These are phyloP conservation scores for Sporobolus alterniflorus DNA, from an alignment of 202 grass and related monocot genomes.

Conservation along the genomic window DNA sequence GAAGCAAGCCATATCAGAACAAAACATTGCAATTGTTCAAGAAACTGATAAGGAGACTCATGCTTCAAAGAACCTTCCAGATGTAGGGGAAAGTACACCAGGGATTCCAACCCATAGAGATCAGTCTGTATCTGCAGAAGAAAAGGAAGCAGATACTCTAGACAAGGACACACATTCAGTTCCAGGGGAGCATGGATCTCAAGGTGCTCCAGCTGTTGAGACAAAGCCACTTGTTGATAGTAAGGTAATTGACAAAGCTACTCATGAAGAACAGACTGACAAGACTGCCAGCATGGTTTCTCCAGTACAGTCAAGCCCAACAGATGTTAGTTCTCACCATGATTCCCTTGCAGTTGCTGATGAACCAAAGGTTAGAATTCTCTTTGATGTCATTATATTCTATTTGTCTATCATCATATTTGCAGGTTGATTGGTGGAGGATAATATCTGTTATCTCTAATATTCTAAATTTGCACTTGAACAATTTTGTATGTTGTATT, in stretches of 20 bases:
- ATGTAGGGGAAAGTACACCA: constrained; percentile 2
- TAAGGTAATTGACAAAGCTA: constrained; percentile 40
- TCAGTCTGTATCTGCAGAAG: constrained; percentile 24
- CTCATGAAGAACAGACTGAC: constrained; percentile 45
- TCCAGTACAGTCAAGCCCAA: constrained; percentile 40
- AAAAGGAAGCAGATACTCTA: constrained; percentile 46
- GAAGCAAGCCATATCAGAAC: constrained; percentile 24
- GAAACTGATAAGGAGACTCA: constrained; percentile 24
- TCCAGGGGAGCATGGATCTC: constrained; percentile 42
- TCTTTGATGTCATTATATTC: constrained; percentile 23
- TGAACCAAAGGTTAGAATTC: constrained; percentile 55
- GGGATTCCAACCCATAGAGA: constrained; percentile 39
- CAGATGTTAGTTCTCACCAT: constrained; percentile 33
- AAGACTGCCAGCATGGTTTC: constrained; percentile 22
- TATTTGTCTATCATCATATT: no score
- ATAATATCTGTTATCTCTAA: no score
- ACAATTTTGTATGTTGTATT: no score
- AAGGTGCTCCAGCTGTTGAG: constrained; percentile 42
- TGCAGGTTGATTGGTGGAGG: no score
- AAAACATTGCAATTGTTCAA: constrained; percentile 49
- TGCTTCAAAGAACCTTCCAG: constrained; percentile 38
- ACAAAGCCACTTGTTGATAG: constrained; percentile 33
- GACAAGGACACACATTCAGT: constrained; percentile 24
- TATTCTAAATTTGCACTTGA: no score
- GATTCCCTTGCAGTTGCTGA: constrained; percentile 16